A percentile compares a stretch with the other conserved stretches of the same genome.
Conservation (phyloP, 805 yeast genomes). For the Saturnispora saitoi region DNA sequence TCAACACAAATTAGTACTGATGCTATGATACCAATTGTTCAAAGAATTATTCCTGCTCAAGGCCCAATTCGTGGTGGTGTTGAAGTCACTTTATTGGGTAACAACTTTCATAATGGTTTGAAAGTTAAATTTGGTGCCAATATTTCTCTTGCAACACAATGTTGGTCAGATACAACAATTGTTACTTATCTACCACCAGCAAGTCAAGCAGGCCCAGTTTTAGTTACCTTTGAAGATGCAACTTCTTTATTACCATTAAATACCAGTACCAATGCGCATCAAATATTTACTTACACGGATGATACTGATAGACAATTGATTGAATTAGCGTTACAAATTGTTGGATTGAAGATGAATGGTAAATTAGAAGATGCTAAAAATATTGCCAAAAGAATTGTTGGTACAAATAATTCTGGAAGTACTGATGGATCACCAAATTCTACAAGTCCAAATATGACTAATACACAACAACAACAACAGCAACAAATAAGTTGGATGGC, state of each 20-base stretch:
- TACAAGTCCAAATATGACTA: conserved; percentile 12
- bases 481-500: conserved; percentile 36
- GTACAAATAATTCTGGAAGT: conserved; percentile 33
- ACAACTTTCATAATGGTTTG: conserved; percentile 76
- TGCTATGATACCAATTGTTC: conserved; percentile 47
- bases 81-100: conserved; percentile 85
- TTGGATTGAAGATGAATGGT: conserved; percentile 95
- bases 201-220: conserved; percentile 78
- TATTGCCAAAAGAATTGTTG: conserved; percentile 86
- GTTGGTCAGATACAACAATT: conserved; percentile 93
- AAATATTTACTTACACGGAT: conserved; percentile 83
- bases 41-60: conserved; percentile 86
- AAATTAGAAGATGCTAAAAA: conserved; percentile 89
- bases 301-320: conserved; percentile 92
- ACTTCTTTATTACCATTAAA: conserved; percentile 8
- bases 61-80: conserved; percentile 97
- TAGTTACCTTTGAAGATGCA: conserved; percentile 59
- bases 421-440: conserved; percentile 2
- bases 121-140: conserved; percentile 81
- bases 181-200: conserved; percentile 94
- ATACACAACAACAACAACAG: conserved; percentile 15
- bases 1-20: background rate
- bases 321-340: conserved; percentile 92
- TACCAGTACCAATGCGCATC: conserved; percentile 29
- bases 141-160: conserved; percentile 75